Percentiles rank a stretch among this genome's conserved stretches.
These are phyloP conservation scores for Filosporella fistucella DNA, from an alignment of 495 filamentous ascomycete species.

Conservation along the genomic window DNA sequence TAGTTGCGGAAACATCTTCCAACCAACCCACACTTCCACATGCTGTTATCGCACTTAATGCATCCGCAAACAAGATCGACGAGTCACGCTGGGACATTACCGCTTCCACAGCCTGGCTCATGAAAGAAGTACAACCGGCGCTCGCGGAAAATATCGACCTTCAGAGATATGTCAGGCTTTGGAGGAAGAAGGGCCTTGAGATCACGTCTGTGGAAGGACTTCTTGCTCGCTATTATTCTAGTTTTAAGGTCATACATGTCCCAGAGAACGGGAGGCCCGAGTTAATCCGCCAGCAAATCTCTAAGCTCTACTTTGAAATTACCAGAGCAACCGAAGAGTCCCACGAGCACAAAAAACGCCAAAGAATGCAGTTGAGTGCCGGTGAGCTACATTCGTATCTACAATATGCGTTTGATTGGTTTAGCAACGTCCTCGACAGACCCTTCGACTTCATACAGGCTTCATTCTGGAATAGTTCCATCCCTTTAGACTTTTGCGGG, in stretches of 20 bases:
- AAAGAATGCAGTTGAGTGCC: conserved; percentile 42
- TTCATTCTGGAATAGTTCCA: conserved; percentile 38
- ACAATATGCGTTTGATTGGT: conserved; percentile 51
- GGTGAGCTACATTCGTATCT: conserved; percentile 48
- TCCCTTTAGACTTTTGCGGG: conserved; percentile 45
- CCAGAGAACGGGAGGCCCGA: conserved; percentile 40
- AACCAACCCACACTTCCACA: conserved; percentile 53
- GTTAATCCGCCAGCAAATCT: conserved; percentile 43
- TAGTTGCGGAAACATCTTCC: conserved; percentile 43
- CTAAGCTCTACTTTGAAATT: conserved; percentile 40
- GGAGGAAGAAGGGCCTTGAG: conserved; percentile 24
- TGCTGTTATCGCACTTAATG: conserved; percentile 50
- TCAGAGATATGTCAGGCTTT: conserved; percentile 29
- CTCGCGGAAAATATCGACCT: conserved; percentile 23
- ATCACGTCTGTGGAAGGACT: conserved; percentile 41
- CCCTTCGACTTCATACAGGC: conserved; percentile 54
- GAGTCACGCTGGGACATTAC: conserved; percentile 40
- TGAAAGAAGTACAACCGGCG: conserved; percentile 27
- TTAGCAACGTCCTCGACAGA: conserved; percentile 39
- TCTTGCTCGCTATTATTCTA: conserved; percentile 47
- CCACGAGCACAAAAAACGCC: conserved; percentile 31
- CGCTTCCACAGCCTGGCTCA: conserved; percentile 36
- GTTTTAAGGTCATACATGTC: conserved; percentile 45
- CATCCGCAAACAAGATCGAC: conserved; percentile 39
- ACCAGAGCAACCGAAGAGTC: conserved; percentile 32